Evolutionary conservation across 768 basidiomycete species (phyloP), one percentile per base, ranked within the genome.

Genomic region (Leccinum arenicola): DNA sequence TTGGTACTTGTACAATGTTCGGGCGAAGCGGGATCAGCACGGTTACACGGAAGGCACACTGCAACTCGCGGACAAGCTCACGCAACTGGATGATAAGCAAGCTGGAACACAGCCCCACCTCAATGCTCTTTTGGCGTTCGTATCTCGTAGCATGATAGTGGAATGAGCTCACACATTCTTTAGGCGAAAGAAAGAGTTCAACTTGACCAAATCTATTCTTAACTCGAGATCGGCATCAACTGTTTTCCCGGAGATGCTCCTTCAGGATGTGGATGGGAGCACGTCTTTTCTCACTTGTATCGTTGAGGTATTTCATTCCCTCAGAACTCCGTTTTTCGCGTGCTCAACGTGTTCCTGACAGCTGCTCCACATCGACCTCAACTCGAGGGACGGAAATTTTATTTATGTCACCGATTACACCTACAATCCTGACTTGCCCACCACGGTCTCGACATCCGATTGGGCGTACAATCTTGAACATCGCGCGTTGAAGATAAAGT

Each of bases 341-440:
- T 54, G 11, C 52, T 48, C 21, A 60, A 40, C 23, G 14, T 40
- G 23, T 55, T 47, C 31, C 27, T 33, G 54, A 14, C 57, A 88
- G 87, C 68, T 86, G 35, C 70, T 88, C 4, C 76, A 79, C 59
- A 60, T 75, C 19, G 71, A 73, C 12, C 61, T 69, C 19, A 72
- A 75, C 48, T 64, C 73, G 17, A 63, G 68, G 31, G 68, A 73
- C 27, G 67, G 68, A 25, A 70, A 77, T 4, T 76, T 73, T 52
- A 69, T 88, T 40, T 85, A 81, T 60, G 81, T 86, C 33, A 88
- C 87, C 8, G 88, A 90, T 68, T 89, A 88, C 65, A 86, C 86
- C 2, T 67, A 73, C 3, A 79, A 85, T 55, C 63, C 76, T 4
- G 71, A 79, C 53, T 71, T 87, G 36, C 65, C 72, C 5, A 60